Evolutionary conservation across 176 grass and related monocot genomes (phyloP).

Genomic region (Eleusine coracana): DNA sequence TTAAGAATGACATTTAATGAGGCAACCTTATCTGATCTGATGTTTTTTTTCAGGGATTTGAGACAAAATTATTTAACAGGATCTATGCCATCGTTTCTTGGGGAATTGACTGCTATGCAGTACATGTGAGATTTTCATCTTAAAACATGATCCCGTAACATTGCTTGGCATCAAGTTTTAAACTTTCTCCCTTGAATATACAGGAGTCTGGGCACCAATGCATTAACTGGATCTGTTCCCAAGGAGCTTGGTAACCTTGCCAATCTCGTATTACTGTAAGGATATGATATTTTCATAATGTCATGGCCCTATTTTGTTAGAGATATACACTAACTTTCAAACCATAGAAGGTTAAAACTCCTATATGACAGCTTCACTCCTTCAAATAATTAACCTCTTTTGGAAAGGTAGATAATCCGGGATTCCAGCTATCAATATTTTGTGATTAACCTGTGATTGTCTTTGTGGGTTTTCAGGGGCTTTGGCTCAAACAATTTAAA

Average conservation of each 20-base stretch:
- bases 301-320: neutral
- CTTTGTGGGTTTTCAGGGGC: conserved; percentile 46
- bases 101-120: conserved; percentile 64
- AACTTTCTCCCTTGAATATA: conserved; percentile 33
- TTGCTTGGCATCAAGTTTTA: neutral
- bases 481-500: conserved; percentile 69
- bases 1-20: neutral
- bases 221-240: conserved; percentile 79
- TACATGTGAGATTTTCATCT: conserved; percentile 53
- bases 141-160: neutral
- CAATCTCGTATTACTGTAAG: conserved; percentile 60
- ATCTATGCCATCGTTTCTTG: conserved; percentile 67
- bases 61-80: conserved; percentile 68
- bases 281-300: neutral
- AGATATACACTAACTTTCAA: neutral
- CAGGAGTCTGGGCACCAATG: conserved; percentile 64
- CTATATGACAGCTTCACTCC: neutral
- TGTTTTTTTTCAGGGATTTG: conserved; percentile 66
- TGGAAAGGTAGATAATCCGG: neutral
- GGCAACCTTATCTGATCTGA: neutral
- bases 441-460: neutral
- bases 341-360: neutral
- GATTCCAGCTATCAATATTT: neutral
- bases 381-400: neutral
- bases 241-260: conserved; percentile 82